phyloP scores from a whole-genome alignment of 768 basidiomycete genomes.

The Amanita exitialis region DNA sequence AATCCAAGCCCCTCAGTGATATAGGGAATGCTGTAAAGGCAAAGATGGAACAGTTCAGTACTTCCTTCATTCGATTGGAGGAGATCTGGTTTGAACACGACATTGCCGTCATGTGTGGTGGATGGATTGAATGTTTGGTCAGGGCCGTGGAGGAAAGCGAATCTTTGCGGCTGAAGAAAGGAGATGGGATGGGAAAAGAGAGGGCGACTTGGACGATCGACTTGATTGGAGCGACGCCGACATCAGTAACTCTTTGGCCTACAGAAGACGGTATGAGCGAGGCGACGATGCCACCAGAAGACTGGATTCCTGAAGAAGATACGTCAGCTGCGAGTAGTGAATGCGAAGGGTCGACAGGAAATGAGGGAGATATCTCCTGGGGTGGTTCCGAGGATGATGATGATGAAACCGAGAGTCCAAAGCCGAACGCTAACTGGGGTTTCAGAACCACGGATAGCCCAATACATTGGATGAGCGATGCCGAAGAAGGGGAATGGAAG shows the following conservation, averaged over 20 bases:
- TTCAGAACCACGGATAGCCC: not conserved
- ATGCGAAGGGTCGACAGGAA: constrained; percentile 23
- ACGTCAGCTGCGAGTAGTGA: constrained; percentile 17
- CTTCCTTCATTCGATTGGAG: constrained; percentile 37
- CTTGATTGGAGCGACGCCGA: constrained; percentile 26
- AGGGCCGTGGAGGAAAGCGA: constrained; percentile 34
- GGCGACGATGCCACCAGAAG: constrained; percentile 29
- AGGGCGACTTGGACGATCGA: constrained; percentile 33
- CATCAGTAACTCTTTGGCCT: constrained; percentile 20
- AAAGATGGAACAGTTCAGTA: constrained; percentile 45
- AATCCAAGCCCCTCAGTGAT: constrained; percentile 29
- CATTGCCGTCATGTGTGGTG: constrained; percentile 41
- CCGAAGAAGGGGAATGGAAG: constrained; percentile 1
- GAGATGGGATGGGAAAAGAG: constrained; percentile 20
- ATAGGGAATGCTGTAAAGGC: constrained; percentile 40
- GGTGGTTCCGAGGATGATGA: constrained; percentile 21
- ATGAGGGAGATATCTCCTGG: constrained; percentile 33
- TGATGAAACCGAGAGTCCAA: constrained; percentile 17
- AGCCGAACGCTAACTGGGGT: constrained; percentile 7
- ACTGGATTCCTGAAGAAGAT: constrained; percentile 32
- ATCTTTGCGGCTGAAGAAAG: constrained; percentile 27
- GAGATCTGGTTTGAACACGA: constrained; percentile 41
- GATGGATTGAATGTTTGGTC: constrained; percentile 48
- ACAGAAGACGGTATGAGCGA: constrained; percentile 21
- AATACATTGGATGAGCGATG: constrained; percentile 1